Evolutionary conservation across 257 asterid genomes (phyloP).

Genomic region (Apocynum venetum): DNA sequence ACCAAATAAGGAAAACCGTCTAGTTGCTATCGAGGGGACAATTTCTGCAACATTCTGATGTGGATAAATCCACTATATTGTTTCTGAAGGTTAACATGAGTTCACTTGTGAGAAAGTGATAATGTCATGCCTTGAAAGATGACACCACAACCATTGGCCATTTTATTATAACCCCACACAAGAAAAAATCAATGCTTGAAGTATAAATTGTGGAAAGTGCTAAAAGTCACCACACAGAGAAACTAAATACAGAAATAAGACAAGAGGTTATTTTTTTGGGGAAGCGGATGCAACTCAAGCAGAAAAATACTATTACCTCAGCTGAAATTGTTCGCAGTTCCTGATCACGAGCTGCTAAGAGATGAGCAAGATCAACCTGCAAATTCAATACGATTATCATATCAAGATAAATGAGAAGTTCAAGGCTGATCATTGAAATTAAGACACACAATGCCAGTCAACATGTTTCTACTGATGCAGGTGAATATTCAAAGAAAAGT

Average conservation of each 20-base stretch:
- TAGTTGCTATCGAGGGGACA: too few relatives aligned
- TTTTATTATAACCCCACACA: background rate
- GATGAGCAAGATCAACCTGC: slow-evolving; percentile 96
- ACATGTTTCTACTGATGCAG: background rate
- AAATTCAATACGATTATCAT: slow-evolving; percentile 20
- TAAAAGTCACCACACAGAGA: background rate
- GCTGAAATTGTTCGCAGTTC: slow-evolving; percentile 94
- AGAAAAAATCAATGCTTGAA: background rate
- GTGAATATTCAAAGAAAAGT: background rate
- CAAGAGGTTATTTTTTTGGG: background rate
- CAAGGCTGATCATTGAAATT: background rate
- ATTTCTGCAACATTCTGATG: background rate
- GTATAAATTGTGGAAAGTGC: background rate
- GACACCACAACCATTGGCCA: background rate
- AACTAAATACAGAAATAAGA: background rate
- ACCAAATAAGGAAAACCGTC: background rate
- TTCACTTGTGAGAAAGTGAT: background rate
- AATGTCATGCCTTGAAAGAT: background rate
- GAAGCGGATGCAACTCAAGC: background rate
- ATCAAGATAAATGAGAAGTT: slow-evolving; percentile 4
- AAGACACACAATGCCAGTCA: background rate
- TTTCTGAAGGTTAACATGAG: background rate
- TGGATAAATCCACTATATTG: background rate
- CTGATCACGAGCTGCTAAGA: slow-evolving; percentile 93
- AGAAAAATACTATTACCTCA: slow-evolving; percentile 48